Evolutionary conservation across 495 filamentous ascomycete genomes (phyloP), one percentile per base, ranked within the genome.

Genomic region (Penicillium tannophilum): DNA sequence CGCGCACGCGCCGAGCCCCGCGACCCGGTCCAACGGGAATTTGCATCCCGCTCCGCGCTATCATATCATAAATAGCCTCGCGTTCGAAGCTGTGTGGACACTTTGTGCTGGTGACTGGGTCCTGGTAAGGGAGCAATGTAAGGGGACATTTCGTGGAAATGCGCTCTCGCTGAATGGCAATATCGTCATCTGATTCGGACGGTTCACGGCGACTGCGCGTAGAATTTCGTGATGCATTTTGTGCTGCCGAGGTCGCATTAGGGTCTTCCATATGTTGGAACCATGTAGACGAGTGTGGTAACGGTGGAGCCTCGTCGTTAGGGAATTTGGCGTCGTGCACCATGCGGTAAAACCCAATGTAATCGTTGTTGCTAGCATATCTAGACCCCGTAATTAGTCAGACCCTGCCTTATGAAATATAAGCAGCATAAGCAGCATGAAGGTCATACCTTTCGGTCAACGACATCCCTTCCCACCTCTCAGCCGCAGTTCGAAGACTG

Each of bases 71-170:
- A 55, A 96, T 90, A 6, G 90, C 90, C 3, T 72, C 63, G 62
- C 84, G 87, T 72, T 97, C 88, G 70, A 96, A 96, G 9, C 82
- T 90, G 69, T 97, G 92, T 9, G 82, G 86, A 76, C 92, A 97
- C 62, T 88, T 88, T 4, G 73, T 81, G 70, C 85, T 91, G n/a
- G 83, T 92, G 2, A 82, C 75, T 0, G 92, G 92, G 47, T 93
- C 84, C 26, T 76, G 75, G 77, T 90, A 90, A n/a, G 79, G 68
- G 39, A 80, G 78, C 43, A 96, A 78, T 1, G 92, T 93, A n/a
- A 97, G 66, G 0, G 91, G 91, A 64, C 92, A 96, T 66, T 86
- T 89, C 50, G 91, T 81, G 57, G 85, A 89, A 60, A 88, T 79
- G 17, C 80, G 82, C 62, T 88, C 89, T 52, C 86, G 76, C 55